Evolutionary conservation across 805 yeast species (phyloP).

Genomic region (Lachancea dasiensis): DNA sequence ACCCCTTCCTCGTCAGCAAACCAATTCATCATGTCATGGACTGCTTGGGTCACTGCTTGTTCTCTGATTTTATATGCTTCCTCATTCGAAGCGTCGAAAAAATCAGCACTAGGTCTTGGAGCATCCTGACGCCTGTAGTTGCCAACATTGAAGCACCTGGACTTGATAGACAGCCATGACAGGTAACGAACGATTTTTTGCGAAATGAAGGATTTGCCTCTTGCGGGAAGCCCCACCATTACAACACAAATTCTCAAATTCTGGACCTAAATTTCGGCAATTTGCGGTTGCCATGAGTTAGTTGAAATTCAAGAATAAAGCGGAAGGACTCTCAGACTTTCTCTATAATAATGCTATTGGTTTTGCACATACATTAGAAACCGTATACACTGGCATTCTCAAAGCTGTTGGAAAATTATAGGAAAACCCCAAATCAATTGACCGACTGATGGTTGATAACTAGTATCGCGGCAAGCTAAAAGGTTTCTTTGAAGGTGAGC

Average conservation of each 20-base stretch:
- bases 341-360: background rate
- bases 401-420: too few relatives aligned
- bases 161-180: slow-evolving; percentile 84
- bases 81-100: slow-evolving; percentile 62
- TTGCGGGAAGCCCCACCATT: slow-evolving; percentile 60
- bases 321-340: background rate
- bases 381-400: slow-evolving; percentile 34
- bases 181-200: slow-evolving; percentile 90
- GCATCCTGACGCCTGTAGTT: slow-evolving; percentile 66
- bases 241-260: slow-evolving; percentile 78
- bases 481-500: too few relatives aligned
- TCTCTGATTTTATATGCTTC: slow-evolving; percentile 59
- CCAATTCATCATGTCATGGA: slow-evolving; percentile 82
- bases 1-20: slow-evolving; percentile 71
- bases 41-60: slow-evolving; percentile 66
- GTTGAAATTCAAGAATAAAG: background rate
- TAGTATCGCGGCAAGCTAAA: too few relatives aligned
- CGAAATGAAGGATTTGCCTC: slow-evolving; percentile 88
- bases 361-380: slow-evolving; percentile 31
- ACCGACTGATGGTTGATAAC: too few relatives aligned
- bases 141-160: slow-evolving; percentile 88
- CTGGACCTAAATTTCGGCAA: slow-evolving; percentile 38
- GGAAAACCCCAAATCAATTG: too few relatives aligned
- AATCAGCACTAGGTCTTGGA: slow-evolving; percentile 54
- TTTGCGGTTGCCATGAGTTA: slow-evolving; percentile 3